Evolutionary conservation across 2,329 filamentous ascomycete genomes (phyloP).

Genomic region (Microcera coccophila): DNA sequence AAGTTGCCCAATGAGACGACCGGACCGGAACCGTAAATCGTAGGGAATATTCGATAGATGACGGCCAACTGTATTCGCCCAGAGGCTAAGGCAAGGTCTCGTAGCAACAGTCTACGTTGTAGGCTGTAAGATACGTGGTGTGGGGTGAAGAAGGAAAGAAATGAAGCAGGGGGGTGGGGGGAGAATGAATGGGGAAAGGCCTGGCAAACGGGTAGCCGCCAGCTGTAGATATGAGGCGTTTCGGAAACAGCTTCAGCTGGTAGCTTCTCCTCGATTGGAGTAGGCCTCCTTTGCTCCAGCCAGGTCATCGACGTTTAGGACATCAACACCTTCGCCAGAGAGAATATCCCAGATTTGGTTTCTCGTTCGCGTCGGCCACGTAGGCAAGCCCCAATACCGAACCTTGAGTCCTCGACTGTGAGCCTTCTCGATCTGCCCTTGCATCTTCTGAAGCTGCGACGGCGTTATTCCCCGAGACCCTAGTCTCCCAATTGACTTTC

Average conservation of each 20-base stretch:
- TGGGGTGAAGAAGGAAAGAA: not conserved
- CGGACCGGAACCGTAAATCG: too few species aligned
- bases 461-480: conserved; percentile 42
- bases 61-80: not conserved
- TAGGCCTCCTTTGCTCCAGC: conserved; percentile 29
- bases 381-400: conserved; percentile 58
- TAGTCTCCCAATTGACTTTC: conserved; percentile 48
- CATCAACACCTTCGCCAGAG: conserved; percentile 53
- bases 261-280: too few species aligned
- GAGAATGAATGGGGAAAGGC: too few species aligned
- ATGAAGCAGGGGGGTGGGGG: not conserved
- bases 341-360: conserved; percentile 56
- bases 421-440: conserved; percentile 46
- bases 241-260: too few species aligned
- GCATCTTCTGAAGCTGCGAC: conserved; percentile 41
- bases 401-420: conserved; percentile 52
- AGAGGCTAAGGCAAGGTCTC: not conserved
- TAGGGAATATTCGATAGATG: not conserved
- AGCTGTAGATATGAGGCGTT: too few species aligned
- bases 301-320: conserved; percentile 61
- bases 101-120: not conserved
- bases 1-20: conserved; percentile 8
- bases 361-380: conserved; percentile 51
- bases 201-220: too few species aligned
- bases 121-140: not conserved